A percentile compares a stretch with the other conserved stretches of the same genome.
Evolutionary conservation across 495 filamentous ascomycete species (phyloP).

Genomic region (Cenococcum geophilum): DNA sequence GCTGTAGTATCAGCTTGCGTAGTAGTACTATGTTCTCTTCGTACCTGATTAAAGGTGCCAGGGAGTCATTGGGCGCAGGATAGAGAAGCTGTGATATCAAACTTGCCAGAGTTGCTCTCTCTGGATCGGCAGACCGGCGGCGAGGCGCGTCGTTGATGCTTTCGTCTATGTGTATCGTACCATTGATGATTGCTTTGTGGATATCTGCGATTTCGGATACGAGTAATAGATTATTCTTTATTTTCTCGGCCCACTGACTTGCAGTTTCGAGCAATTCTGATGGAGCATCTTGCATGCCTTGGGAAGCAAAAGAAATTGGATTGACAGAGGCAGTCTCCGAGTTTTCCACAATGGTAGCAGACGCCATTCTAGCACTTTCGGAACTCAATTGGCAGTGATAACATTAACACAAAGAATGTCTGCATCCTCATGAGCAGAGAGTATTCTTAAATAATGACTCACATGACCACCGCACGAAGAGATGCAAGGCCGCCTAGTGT

Average conservation of each 20-base stretch:
- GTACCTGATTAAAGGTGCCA: conserved; percentile 33
- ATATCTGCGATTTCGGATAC: conserved; percentile 9
- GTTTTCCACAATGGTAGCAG: too few relatives aligned
- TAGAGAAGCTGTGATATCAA: conserved; percentile 26
- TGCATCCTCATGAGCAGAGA: too few relatives aligned
- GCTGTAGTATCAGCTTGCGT: conserved; percentile 14
- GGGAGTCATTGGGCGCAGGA: conserved; percentile 20
- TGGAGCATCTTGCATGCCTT: not conserved
- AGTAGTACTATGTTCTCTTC: conserved; percentile 32
- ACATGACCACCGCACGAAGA: too few relatives aligned
- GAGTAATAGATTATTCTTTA: conserved; percentile 15
- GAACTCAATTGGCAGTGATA: too few relatives aligned
- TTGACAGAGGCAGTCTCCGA: too few relatives aligned
- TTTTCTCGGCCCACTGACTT: conserved; percentile 16
- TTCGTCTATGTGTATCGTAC: conserved; percentile 18
- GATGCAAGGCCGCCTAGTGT: too few relatives aligned
- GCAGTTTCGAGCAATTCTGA: not conserved
- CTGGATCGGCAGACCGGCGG: conserved; percentile 23
- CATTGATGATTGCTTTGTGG: not conserved
- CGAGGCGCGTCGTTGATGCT: conserved; percentile 29
- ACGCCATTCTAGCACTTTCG: too few relatives aligned
- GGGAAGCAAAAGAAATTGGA: not conserved
- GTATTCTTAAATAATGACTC: too few relatives aligned
- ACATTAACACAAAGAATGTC: too few relatives aligned
- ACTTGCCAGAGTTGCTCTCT: conserved; percentile 22